These are phyloP conservation scores for Cocos nucifera DNA, from an alignment of 176 grass and related monocot species.

Conservation along the genomic window DNA sequence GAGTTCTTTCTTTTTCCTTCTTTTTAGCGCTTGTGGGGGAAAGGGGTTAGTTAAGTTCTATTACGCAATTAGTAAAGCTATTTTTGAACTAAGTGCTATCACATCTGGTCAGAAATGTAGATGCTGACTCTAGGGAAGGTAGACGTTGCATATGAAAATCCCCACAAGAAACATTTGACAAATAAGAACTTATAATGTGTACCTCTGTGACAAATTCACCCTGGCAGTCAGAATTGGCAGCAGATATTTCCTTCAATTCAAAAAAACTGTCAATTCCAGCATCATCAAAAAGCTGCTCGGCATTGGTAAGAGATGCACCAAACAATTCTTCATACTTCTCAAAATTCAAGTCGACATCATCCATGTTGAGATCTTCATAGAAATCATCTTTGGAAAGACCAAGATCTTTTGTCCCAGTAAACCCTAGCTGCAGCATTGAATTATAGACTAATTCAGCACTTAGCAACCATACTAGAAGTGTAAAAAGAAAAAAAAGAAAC, in stretches of 20 bases:
- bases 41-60: no score
- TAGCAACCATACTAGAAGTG: no score
- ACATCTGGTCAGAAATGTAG: no score
- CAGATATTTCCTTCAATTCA: constrained; percentile 52
- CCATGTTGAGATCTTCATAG: constrained; percentile 76
- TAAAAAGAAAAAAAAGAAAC: neutral
- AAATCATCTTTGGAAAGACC: constrained; percentile 62
- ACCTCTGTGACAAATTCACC: constrained; percentile 47
- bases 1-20: no score
- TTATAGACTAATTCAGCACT: neutral
- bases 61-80: no score
- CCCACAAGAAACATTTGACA: no score
- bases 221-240: constrained; percentile 30
- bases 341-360: constrained; percentile 65
- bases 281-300: constrained; percentile 87
- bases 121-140: no score
- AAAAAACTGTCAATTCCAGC: constrained; percentile 83
- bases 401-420: constrained; percentile 33
- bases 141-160: no score
- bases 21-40: no score
- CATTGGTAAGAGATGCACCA: constrained; percentile 54
- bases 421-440: constrained; percentile 36
- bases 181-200: no score
- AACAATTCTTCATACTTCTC: constrained; percentile 98
- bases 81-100: no score